These are phyloP conservation scores for Scleroderma citrinum DNA, from an alignment of 768 basidiomycete genomes.

Conservation along the genomic window DNA sequence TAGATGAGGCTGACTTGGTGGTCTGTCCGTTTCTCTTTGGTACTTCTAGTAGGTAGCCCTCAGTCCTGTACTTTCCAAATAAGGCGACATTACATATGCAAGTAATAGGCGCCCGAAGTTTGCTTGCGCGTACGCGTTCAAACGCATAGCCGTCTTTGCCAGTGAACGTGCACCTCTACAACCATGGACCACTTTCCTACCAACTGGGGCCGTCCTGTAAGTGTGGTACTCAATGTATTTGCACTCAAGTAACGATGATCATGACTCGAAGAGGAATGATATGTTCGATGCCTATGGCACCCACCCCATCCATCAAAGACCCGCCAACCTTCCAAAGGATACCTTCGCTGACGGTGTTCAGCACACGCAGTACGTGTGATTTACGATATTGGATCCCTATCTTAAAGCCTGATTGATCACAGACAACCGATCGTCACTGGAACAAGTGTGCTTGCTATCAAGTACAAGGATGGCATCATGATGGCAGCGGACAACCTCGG, in stretches of 20 bases:
- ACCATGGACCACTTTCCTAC: constrained; percentile 80
- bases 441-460: constrained; percentile 91
- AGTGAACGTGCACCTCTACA: no score
- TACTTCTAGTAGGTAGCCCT: no score
- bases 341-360: constrained; percentile 62
- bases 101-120: neutral
- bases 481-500: constrained; percentile 97
- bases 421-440: constrained; percentile 96
- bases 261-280: constrained; percentile 58
- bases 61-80: no score
- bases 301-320: constrained; percentile 64
- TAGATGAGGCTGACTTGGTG: no score
- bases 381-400: neutral
- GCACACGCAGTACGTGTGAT: constrained; percentile 63
- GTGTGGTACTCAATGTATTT: constrained; percentile 19
- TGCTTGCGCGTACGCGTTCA: constrained; percentile 1
- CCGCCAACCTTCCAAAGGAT: constrained; percentile 45
- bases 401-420: neutral
- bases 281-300: constrained; percentile 70
- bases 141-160: no score
- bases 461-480: constrained; percentile 96
- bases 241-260: neutral
- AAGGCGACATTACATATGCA: no score
- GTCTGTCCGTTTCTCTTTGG: no score
- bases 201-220: constrained; percentile 77